Conservation (phyloP, 345 rosid species). For the Brassica nigra region DNA sequence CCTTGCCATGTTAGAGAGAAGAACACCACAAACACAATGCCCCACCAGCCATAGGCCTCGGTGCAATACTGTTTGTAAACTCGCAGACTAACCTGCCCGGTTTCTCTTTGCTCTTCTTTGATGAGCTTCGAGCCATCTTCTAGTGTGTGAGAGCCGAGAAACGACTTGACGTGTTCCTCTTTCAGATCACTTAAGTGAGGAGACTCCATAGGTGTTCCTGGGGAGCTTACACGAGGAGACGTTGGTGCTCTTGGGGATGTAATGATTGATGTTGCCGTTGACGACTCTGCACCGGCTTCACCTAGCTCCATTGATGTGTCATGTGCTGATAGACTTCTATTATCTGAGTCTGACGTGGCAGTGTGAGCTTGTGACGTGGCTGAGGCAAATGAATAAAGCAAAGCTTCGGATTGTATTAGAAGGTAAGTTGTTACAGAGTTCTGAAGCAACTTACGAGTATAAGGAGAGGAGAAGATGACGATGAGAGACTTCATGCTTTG, state of each 20-base stretch:
- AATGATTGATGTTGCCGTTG: conserved; percentile 10
- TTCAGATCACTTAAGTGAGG: conserved; percentile 49
- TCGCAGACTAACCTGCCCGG: conserved; percentile 66
- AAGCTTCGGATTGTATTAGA: too few relatives aligned
- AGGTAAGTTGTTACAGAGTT: too few relatives aligned
- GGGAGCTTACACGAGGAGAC: conserved; percentile 41
- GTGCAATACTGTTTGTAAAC: conserved; percentile 81
- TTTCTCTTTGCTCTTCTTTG: conserved; percentile 86
- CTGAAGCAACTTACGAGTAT: too few relatives aligned
- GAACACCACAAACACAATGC: conserved; percentile 52
- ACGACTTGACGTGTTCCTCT: conserved; percentile 49
- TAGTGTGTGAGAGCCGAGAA: conserved; percentile 44
- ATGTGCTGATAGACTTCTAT: conserved; percentile 47
- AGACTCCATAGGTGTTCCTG: conserved; percentile 42
- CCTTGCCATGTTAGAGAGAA: conserved; percentile 78
- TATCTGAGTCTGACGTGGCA: too few relatives aligned
- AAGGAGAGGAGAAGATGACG: too few relatives aligned
- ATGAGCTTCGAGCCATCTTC: conserved; percentile 73
- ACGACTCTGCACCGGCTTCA: conserved; percentile 51
- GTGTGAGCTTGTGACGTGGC: too few relatives aligned
- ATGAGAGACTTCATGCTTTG: too few relatives aligned
- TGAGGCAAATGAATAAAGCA: too few relatives aligned
- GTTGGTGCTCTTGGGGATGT: conserved; percentile 29
- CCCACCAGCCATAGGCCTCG: conserved; percentile 96
- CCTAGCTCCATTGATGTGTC: conserved; percentile 87